These are phyloP conservation scores for Saccharomycopsis sp. DNA, from an alignment of 805 yeast species.

Conservation along the genomic window DNA sequence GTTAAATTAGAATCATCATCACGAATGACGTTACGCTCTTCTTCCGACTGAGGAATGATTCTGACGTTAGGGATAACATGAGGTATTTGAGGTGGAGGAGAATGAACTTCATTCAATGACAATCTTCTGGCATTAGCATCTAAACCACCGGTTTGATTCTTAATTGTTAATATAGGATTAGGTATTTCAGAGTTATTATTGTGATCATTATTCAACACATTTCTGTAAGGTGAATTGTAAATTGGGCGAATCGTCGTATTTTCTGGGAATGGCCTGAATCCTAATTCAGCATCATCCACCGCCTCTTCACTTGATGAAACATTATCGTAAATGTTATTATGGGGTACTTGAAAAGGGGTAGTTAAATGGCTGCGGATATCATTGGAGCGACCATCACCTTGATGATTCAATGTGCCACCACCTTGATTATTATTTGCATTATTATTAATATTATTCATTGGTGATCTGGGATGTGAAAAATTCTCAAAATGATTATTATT, in stretches of 20 bases:
- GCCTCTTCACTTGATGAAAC: constrained; percentile 16
- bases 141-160: not conserved
- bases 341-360: constrained; percentile 7
- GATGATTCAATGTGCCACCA: too few relatives aligned
- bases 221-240: not conserved
- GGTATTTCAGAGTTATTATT: not conserved
- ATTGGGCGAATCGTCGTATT: constrained; percentile 8
- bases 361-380: constrained; percentile 3
- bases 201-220: not conserved
- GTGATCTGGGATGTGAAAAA: constrained; percentile 4
- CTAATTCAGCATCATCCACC: constrained; percentile 19
- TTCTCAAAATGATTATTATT: constrained; percentile 8
- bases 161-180: not conserved
- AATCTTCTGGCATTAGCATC: constrained; percentile 3
- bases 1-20: constrained; percentile 1
- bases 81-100: not conserved
- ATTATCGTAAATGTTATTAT: not conserved
- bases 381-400: not conserved
- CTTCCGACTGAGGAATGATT: not conserved
- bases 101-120: not conserved
- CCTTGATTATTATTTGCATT: too few relatives aligned
- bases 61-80: not conserved
- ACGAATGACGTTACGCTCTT: not conserved
- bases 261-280: constrained; percentile 18
- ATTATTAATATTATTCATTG: not conserved